Evolutionary conservation across 2,329 filamentous ascomycete species (phyloP).

Genomic region (Ascomycota sp.): DNA sequence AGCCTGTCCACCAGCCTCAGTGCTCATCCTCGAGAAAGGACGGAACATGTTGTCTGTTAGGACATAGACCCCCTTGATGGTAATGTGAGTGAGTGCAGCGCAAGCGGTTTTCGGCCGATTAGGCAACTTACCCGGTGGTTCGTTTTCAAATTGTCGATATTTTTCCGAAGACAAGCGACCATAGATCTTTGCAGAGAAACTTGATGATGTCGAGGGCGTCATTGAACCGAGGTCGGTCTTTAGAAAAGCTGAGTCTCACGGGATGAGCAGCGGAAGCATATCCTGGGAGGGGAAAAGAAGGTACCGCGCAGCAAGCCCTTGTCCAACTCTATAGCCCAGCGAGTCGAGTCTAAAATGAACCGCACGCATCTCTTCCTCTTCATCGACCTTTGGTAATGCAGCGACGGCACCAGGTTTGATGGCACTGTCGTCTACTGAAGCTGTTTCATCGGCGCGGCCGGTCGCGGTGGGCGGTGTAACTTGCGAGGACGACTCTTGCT

Average conservation of each 20-base stretch:
- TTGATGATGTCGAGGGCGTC: slow-evolving; percentile 94
- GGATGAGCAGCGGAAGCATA: background rate
- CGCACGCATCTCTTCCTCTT: slow-evolving; percentile 69
- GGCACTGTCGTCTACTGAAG: slow-evolving; percentile 34
- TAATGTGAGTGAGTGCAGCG: slow-evolving; percentile 1
- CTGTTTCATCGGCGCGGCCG: slow-evolving; percentile 3
- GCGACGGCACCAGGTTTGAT: too few species aligned
- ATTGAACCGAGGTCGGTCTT: slow-evolving; percentile 68
- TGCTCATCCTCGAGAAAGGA: slow-evolving; percentile 75
- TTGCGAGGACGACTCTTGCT: slow-evolving; percentile 28
- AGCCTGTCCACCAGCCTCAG: slow-evolving; percentile 54
- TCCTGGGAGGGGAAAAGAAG: slow-evolving; percentile 6
- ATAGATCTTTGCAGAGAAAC: slow-evolving; percentile 95
- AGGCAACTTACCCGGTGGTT: slow-evolving; percentile 64
- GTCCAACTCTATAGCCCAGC: slow-evolving; percentile 76
- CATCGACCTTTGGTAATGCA: too few species aligned
- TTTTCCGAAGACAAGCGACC: slow-evolving; percentile 91
- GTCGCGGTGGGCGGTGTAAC: background rate
- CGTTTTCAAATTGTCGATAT: slow-evolving; percentile 96
- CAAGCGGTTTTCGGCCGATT: too few species aligned
- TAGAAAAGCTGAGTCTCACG: slow-evolving; percentile 41
- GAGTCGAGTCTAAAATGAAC: slow-evolving; percentile 70
- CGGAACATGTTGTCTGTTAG: slow-evolving; percentile 84
- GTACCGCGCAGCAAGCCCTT: slow-evolving; percentile 79
- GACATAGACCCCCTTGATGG: slow-evolving; percentile 74